These are phyloP conservation scores for Plantago ovata DNA, from an alignment of 257 asterid genomes.

Conservation along the genomic window DNA sequence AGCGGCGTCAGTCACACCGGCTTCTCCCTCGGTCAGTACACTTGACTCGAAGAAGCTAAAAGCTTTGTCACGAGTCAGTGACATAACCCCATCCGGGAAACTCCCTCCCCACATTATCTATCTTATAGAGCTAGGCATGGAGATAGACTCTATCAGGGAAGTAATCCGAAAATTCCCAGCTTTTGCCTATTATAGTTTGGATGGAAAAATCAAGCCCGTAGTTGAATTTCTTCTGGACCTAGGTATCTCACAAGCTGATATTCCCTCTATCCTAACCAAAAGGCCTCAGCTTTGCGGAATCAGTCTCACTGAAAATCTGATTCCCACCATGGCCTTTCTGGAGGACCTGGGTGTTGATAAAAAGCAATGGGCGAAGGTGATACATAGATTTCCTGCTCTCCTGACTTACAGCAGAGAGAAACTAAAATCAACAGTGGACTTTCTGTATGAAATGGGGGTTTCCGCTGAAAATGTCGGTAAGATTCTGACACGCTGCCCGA, in stretches of 20 bases:
- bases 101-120: slow-evolving; percentile 72
- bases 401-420: slow-evolving; percentile 85
- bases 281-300: slow-evolving; percentile 98
- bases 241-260: slow-evolving; percentile 63
- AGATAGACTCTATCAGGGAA: slow-evolving; percentile 59
- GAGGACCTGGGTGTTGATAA: slow-evolving; percentile 85
- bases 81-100: slow-evolving; percentile 52
- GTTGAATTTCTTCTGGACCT: slow-evolving; percentile 85
- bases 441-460: slow-evolving; percentile 84
- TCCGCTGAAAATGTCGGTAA: slow-evolving; percentile 77
- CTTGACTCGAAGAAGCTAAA: slow-evolving; percentile 52
- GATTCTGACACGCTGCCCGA: slow-evolving; percentile 78
- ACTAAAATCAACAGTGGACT: slow-evolving; percentile 65
- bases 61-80: slow-evolving; percentile 83
- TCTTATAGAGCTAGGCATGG: slow-evolving; percentile 90
- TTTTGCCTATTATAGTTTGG: slow-evolving; percentile 86
- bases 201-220: slow-evolving; percentile 84
- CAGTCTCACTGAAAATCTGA: slow-evolving; percentile 80
- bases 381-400: slow-evolving; percentile 83
- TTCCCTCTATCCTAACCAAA: slow-evolving; percentile 67
- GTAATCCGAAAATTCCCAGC: slow-evolving; percentile 86
- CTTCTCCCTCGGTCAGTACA: slow-evolving; percentile 38
- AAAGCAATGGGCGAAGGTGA: slow-evolving; percentile 87
- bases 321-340: slow-evolving; percentile 85
- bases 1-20: slow-evolving; percentile 35